A percentile compares a stretch with the other conserved stretches of the same genome.
Conservation (phyloP, 2,329 filamentous ascomycete species). For the Xylaria polymorpha region DNA sequence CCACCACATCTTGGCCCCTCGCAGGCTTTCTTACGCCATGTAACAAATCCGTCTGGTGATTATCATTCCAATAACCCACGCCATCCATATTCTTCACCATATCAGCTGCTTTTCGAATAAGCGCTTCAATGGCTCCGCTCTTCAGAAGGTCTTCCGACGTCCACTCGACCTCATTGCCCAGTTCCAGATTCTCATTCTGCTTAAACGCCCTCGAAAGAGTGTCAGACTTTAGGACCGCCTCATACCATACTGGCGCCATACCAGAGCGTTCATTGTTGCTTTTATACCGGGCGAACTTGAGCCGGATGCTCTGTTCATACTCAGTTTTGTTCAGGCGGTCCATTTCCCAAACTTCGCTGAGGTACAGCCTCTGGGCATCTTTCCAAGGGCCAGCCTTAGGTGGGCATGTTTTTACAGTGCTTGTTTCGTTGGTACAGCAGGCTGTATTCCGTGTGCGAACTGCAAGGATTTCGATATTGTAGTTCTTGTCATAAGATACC, state of each 20-base stretch:
- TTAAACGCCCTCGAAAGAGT: slow-evolving; percentile 41
- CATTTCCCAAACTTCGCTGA: slow-evolving; percentile 49
- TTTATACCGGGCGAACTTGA: slow-evolving; percentile 28
- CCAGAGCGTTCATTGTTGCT: slow-evolving; percentile 24
- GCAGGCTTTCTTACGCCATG: slow-evolving; percentile 21
- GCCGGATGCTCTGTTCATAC: slow-evolving; percentile 12
- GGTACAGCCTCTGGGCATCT: slow-evolving; percentile 40
- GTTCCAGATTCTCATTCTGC: slow-evolving; percentile 44
- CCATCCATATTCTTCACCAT: slow-evolving; percentile 48
- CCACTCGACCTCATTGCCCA: slow-evolving; percentile 47
- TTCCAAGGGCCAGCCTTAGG: neutral
- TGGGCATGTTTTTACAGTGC: neutral
- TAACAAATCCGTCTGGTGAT: slow-evolving; percentile 40
- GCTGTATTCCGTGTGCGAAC: slow-evolving; percentile 45
- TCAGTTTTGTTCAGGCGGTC: neutral
- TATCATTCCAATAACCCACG: slow-evolving; percentile 47
- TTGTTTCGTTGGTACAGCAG: slow-evolving; percentile 34
- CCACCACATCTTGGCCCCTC: neutral
- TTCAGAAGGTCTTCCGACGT: slow-evolving; percentile 39
- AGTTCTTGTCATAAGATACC: slow-evolving; percentile 41
- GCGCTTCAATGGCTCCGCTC: slow-evolving; percentile 40
- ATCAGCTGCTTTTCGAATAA: slow-evolving; percentile 41
- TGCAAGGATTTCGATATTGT: slow-evolving; percentile 37
- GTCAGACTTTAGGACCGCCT: slow-evolving; percentile 43
- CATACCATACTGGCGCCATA: slow-evolving; percentile 43